Percentiles rank a stretch among this genome's conserved stretches.
These are phyloP conservation scores for Phoenix dactylifera DNA, from an alignment of 176 grass and related monocot genomes.

Conservation along the genomic window DNA sequence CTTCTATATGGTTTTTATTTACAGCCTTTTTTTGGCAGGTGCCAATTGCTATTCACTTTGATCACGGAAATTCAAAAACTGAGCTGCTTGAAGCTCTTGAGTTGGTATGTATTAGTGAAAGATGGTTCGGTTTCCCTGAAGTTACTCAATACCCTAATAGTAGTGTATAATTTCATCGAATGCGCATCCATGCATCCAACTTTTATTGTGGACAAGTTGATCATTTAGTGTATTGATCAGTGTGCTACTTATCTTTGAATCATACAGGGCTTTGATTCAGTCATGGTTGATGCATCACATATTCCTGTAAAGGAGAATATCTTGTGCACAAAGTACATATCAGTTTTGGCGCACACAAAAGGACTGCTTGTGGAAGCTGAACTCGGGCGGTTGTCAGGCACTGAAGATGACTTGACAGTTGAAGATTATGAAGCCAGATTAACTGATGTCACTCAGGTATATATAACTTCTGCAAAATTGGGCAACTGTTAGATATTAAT, in stretches of 20 bases:
- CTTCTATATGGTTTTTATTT: no score
- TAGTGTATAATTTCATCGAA: no score
- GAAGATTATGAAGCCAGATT: constrained; percentile 79
- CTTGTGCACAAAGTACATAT: constrained; percentile 53
- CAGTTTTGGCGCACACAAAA: constrained; percentile 52
- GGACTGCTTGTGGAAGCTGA: constrained; percentile 90
- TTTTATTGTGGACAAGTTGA: no score
- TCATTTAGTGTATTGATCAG: no score
- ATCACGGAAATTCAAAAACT: constrained; percentile 73
- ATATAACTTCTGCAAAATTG: constrained; percentile 11
- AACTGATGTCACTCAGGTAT: constrained; percentile 70
- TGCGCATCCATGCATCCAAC: no score
- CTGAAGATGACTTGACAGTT: constrained; percentile 84
- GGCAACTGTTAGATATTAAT: background rate
- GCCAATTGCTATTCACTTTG: constrained; percentile 79
- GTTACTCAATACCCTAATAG: no score
- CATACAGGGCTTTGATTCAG: constrained; percentile 86
- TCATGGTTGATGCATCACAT: constrained; percentile 92
- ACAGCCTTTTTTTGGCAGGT: constrained; percentile 32
- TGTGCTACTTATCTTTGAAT: background rate
- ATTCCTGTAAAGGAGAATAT: constrained; percentile 61
- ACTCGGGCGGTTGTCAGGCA: constrained; percentile 78
- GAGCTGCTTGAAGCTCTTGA: constrained; percentile 87
- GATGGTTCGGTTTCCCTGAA: background rate
- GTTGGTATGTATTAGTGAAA: constrained; percentile 39